Evolutionary conservation across 495 filamentous ascomycete genomes (phyloP).

Genomic region (Chaetomium tenue): DNA sequence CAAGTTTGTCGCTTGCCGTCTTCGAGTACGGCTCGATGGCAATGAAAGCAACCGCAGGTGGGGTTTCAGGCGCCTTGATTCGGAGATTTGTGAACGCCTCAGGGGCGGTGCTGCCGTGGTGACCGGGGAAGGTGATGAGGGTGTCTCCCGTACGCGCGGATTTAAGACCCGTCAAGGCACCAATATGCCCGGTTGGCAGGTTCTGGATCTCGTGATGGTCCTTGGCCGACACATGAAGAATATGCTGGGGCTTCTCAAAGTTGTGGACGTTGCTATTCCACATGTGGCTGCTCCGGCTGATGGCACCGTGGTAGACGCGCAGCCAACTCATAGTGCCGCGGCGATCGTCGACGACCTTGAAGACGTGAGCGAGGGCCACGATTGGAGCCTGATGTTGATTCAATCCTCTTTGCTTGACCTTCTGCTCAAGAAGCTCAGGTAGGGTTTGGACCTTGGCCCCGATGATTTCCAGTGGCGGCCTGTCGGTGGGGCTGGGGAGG

Average conservation of each 20-base stretch:
- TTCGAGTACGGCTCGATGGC: constrained; percentile 82
- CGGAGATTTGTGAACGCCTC: constrained; percentile 70
- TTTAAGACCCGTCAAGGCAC: constrained; percentile 91
- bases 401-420: constrained; percentile 46
- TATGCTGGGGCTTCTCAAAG: constrained; percentile 75
- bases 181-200: constrained; percentile 85
- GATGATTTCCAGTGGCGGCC: constrained; percentile 73
- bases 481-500: constrained; percentile 77
- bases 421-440: constrained; percentile 51
- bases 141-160: constrained; percentile 91
- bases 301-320: constrained; percentile 81
- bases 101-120: constrained; percentile 45
- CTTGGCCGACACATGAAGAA: constrained; percentile 89
- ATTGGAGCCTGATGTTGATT: constrained; percentile 51
- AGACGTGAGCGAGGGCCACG: constrained; percentile 79
- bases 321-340: constrained; percentile 90
- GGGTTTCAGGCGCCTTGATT: constrained; percentile 82
- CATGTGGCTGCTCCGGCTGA: constrained; percentile 68
- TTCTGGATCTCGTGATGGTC: constrained; percentile 80
- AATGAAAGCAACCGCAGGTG: constrained; percentile 93
- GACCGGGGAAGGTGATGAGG: constrained; percentile 66
- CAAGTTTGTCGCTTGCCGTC: constrained; percentile 71
- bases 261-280: constrained; percentile 85
- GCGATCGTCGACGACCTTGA: constrained; percentile 93
- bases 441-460: constrained; percentile 54